Conservation (phyloP, 441 rosid genomes). For the Viola pubescens region DNA sequence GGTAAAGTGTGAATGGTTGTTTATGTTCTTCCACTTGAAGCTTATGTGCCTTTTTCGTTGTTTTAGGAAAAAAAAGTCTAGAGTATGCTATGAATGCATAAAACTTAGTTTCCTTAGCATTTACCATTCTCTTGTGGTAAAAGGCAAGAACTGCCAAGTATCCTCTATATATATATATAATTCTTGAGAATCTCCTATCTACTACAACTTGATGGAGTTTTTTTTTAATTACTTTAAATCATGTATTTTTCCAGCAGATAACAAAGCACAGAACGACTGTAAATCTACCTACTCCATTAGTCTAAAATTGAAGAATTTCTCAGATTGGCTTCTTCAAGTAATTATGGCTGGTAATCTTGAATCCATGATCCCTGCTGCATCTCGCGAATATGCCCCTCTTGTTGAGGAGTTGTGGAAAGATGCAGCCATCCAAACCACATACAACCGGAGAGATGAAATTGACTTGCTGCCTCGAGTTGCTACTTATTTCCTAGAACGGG, state of each 20-base stretch:
- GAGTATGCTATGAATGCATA: not conserved
- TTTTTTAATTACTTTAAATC: not conserved
- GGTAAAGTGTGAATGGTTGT: slow-evolving; percentile 1
- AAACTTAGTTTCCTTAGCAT: not conserved
- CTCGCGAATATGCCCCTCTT: slow-evolving; percentile 55
- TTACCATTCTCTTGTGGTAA: too few relatives aligned
- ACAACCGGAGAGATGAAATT: slow-evolving; percentile 65
- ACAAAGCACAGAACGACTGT: slow-evolving; percentile 22
- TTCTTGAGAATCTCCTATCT: too few relatives aligned
- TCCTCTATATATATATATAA: not conserved
- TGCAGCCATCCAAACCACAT: slow-evolving; percentile 72
- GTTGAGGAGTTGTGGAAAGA: slow-evolving; percentile 86
- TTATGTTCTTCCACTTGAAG: slow-evolving; percentile 5
- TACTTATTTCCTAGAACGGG: slow-evolving; percentile 74
- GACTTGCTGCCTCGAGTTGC: slow-evolving; percentile 69
- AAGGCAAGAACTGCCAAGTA: not conserved
- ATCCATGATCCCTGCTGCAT: slow-evolving; percentile 56
- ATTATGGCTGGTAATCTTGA: slow-evolving; percentile 73
- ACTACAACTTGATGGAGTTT: not conserved
- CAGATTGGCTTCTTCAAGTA: slow-evolving; percentile 70
- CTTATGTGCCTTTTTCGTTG: slow-evolving; percentile 17
- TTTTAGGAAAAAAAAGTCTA: not conserved
- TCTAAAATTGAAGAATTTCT: slow-evolving; percentile 55
- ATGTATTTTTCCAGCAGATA: slow-evolving; percentile 17
- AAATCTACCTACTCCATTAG: slow-evolving; percentile 50